Percentiles rank a stretch among this genome's conserved stretches.
Evolutionary conservation across 176 grass and related monocot species (phyloP).

Genomic region (Saccharum spontaneum): DNA sequence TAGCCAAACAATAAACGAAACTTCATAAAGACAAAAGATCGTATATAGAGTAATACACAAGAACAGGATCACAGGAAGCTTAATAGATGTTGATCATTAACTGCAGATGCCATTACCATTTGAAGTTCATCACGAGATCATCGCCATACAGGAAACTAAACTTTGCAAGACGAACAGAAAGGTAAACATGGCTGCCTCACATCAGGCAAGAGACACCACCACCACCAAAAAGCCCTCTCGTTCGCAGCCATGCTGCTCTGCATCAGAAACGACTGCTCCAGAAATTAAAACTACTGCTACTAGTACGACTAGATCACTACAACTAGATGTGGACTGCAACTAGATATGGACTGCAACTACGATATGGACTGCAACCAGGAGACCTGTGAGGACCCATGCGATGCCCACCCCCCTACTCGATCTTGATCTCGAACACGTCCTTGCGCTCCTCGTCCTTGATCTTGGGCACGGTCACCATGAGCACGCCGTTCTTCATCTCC

Average conservation of each 20-base stretch:
- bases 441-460: constrained; percentile 58
- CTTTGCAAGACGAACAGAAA: not conserved
- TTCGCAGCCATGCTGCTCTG: not conserved
- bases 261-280: not conserved
- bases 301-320: not conserved
- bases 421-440: constrained; percentile 51
- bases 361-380: not conserved
- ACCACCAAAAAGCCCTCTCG: not conserved
- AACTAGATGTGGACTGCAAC: not conserved
- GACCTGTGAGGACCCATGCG: not conserved
- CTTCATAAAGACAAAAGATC: too few relatives aligned
- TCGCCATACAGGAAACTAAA: not conserved
- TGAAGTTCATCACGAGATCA: too few relatives aligned
- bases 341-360: not conserved
- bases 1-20: too few relatives aligned
- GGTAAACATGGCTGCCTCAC: not conserved
- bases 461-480: constrained; percentile 63
- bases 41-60: too few relatives aligned
- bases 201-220: not conserved
- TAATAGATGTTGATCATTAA: too few relatives aligned
- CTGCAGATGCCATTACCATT: too few relatives aligned
- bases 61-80: too few relatives aligned
- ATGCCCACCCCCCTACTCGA: constrained; percentile 30
- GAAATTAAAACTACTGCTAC: not conserved
- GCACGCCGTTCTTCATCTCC: constrained; percentile 78